Base-by-base conservation (phyloP, 2,329 filamentous ascomycete genomes). In the Beauveria rudraprayagi region DNA sequence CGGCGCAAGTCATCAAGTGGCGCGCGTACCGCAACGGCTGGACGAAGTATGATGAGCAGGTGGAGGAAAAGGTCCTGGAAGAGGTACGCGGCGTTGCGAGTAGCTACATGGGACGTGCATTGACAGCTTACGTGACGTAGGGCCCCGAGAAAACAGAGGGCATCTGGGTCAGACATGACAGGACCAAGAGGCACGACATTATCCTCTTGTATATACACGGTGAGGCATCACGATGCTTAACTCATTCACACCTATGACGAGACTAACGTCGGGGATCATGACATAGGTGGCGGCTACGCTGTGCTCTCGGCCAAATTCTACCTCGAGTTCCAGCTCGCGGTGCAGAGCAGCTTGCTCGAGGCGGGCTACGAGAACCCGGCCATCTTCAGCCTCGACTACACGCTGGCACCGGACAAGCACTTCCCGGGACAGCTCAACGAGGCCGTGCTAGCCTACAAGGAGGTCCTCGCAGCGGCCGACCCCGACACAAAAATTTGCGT, bases 261-360 rank as follows among this genome's bases (percentile, higher is more conserved):
- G 9, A 11, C 40, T 37, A 48, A 43, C 19, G 28, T 1, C 5
- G 14, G 5, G 7, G 5, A 30, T 17, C 17, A 11, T 3, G 30
- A 37, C 46, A 19, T 46, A 89, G 86, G 89, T 17, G 91, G 91
- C 24, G 91, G 91, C 0, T 94, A 95, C 71, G 84, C 85, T 7
- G 90, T 95, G 86, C 91, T 91, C 3, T 91, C 89, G 14, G 79
- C 82, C 19, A 89, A 89, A 75, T 95, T 95, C 72, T 95, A 95
- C 71, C 82, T 92, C 41, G 91, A 95, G 68, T 94, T 93, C 66
- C 78, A 95, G 3, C 76, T 93, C 59, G 83, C 85, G 9, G 91
- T 88, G 87, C 76, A 90, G 14, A 78, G 80, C 48, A 75, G 91
- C 19, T 78, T 95, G 44, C 79, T 83, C 60, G 75, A 81, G 56